Conservation (phyloP, 805 yeast species). For the Kockiozyma suomiensis region DNA sequence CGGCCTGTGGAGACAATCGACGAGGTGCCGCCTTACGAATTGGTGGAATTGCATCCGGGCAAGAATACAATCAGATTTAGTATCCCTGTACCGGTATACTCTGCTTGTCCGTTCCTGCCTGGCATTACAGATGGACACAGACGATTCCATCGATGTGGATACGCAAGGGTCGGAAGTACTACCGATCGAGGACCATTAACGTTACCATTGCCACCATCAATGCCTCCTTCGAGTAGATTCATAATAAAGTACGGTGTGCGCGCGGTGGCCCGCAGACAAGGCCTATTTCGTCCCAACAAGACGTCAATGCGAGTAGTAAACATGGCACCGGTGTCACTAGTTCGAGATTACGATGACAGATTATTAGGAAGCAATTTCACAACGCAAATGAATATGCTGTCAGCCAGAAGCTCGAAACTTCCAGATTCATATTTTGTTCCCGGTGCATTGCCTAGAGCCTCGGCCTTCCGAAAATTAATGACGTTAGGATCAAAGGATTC, state of each 20-base stretch:
- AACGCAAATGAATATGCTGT: not conserved
- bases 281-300: slow-evolving; percentile 6
- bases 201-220: slow-evolving; percentile 20
- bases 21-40: slow-evolving; percentile 3
- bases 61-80: slow-evolving; percentile 1
- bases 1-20: not conserved
- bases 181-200: not conserved
- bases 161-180: not conserved
- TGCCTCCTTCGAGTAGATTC: not conserved
- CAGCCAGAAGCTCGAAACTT: slow-evolving; percentile 12
- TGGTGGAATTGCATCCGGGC: not conserved
- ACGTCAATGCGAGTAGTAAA: not conserved
- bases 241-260: slow-evolving; percentile 13
- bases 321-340: slow-evolving; percentile 8
- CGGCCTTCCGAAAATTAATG: slow-evolving; percentile 16
- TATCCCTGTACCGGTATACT: slow-evolving; percentile 16
- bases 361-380: not conserved
- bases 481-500: slow-evolving; percentile 10
- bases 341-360: not conserved
- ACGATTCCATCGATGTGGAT: slow-evolving; percentile 2
- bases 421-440: slow-evolving; percentile 26
- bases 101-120: slow-evolving; percentile 7
- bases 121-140: not conserved
- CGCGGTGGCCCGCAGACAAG: slow-evolving; percentile 11
- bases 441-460: slow-evolving; percentile 18